Conservation (phyloP, 78 protist species). For the Speleostelium caveatum region DNA sequence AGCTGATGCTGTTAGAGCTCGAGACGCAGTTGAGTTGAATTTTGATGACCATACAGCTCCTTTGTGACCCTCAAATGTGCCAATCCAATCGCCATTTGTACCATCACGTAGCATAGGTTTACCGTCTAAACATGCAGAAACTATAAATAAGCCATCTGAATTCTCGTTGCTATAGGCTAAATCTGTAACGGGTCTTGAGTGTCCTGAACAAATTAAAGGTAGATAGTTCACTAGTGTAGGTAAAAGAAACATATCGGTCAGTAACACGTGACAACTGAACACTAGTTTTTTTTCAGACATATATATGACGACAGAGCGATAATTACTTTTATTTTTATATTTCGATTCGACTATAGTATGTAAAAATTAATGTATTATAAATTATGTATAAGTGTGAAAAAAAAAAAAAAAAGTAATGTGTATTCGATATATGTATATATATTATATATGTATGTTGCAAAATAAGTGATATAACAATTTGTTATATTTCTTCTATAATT, state of each 20-base stretch:
- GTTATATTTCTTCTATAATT: too few relatives aligned
- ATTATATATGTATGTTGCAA: too few relatives aligned
- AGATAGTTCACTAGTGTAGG: slow-evolving; percentile 68
- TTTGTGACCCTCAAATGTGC: slow-evolving; percentile 94
- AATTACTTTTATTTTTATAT: neutral
- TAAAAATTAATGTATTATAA: neutral
- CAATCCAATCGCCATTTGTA: slow-evolving; percentile 95
- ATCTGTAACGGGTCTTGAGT: slow-evolving; percentile 91
- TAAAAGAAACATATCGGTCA: neutral
- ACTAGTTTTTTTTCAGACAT: neutral
- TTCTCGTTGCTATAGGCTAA: slow-evolving; percentile 67
- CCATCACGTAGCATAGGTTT: slow-evolving; percentile 94
- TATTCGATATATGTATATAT: too few relatives aligned
- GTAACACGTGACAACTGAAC: neutral
- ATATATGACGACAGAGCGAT: neutral
- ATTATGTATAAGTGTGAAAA: neutral
- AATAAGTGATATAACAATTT: too few relatives aligned
- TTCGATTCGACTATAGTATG: too few relatives aligned
- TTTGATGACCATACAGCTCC: slow-evolving; percentile 93
- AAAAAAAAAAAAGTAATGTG: too few relatives aligned
- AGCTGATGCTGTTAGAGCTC: slow-evolving; percentile 86
- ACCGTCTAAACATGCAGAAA: slow-evolving; percentile 92
- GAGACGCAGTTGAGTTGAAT: slow-evolving; percentile 79
- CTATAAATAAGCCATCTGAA: slow-evolving; percentile 86
- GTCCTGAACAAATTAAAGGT: slow-evolving; percentile 90